Evolutionary conservation across 2,329 filamentous ascomycete species (phyloP).

Genomic region (Alternaria rosae): DNA sequence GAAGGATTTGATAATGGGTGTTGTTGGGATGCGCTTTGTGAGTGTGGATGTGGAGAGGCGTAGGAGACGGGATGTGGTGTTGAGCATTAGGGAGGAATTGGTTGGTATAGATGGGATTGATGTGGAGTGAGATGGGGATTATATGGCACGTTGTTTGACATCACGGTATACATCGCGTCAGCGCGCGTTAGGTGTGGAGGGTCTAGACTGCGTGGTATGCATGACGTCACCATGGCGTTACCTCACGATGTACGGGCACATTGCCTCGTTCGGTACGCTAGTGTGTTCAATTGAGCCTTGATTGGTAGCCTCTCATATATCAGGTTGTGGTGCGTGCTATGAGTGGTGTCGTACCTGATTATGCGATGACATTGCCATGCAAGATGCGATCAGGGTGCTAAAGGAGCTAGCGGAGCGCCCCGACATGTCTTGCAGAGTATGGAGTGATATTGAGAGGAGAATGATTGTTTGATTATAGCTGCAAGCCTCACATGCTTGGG

Average conservation of each 20-base stretch:
- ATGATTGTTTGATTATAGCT: not conserved
- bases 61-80: conserved; percentile 26
- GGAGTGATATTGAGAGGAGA: conserved; percentile 6
- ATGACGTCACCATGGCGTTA: conserved; percentile 22
- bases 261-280: conserved; percentile 7
- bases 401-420: not conserved
- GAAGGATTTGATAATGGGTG: conserved; percentile 5
- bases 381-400: conserved; percentile 1
- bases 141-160: conserved; percentile 1
- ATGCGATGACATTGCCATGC: conserved; percentile 14
- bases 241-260: conserved; percentile 6
- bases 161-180: conserved; percentile 2
- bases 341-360: conserved; percentile 19
- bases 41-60: conserved; percentile 3
- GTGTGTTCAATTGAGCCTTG: not conserved
- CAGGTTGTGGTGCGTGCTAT: not conserved
- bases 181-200: conserved; percentile 6
- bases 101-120: not conserved
- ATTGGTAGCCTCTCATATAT: not conserved
- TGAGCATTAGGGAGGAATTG: conserved; percentile 31
- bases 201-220: conserved; percentile 2
- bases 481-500: not conserved
- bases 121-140: not conserved
- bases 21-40: not conserved
- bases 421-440: not conserved